Percentiles rank a stretch among this genome's conserved stretches.
Conservation (phyloP, 179 eudicot genomes). For the Drosera spatulata region DNA sequence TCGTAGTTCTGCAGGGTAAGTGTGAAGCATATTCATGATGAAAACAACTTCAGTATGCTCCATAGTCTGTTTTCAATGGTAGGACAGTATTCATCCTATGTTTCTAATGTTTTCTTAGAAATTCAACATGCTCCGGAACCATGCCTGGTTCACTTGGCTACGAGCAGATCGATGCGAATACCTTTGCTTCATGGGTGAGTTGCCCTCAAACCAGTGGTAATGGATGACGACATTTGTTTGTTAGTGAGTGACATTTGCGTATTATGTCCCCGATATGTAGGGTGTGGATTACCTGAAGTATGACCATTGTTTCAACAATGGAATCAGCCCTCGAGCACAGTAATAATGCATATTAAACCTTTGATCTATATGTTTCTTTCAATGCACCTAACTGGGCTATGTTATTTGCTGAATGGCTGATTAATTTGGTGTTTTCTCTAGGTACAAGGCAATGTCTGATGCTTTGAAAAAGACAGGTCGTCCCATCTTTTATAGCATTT, state of each 20-base stretch:
- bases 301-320: slow-evolving; percentile 49
- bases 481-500: slow-evolving; percentile 51
- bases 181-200: slow-evolving; percentile 35
- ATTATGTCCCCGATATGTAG: slow-evolving; percentile 10
- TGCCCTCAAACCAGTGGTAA: too few relatives aligned
- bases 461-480: slow-evolving; percentile 61
- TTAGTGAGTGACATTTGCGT: too few relatives aligned
- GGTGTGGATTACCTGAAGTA: slow-evolving; percentile 80
- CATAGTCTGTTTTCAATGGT: too few relatives aligned
- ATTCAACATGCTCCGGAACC: slow-evolving; percentile 15
- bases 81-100: too few relatives aligned
- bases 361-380: neutral
- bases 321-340: slow-evolving; percentile 10
- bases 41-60: too few relatives aligned
- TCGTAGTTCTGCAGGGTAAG: slow-evolving; percentile 81
- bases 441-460: slow-evolving; percentile 58
- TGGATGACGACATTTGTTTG: too few relatives aligned
- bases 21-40: neutral
- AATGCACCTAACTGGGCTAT: neutral
- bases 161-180: slow-evolving; percentile 28
- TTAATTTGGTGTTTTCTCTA: slow-evolving; percentile 3
- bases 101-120: neutral
- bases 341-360: too few relatives aligned
- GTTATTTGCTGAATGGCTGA: neutral
- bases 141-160: slow-evolving; percentile 40